Percentiles rank a stretch among this genome's conserved stretches.
Conservation (phyloP, 2,329 filamentous ascomycete species). For the Tolypocladium cylindrosporum region DNA sequence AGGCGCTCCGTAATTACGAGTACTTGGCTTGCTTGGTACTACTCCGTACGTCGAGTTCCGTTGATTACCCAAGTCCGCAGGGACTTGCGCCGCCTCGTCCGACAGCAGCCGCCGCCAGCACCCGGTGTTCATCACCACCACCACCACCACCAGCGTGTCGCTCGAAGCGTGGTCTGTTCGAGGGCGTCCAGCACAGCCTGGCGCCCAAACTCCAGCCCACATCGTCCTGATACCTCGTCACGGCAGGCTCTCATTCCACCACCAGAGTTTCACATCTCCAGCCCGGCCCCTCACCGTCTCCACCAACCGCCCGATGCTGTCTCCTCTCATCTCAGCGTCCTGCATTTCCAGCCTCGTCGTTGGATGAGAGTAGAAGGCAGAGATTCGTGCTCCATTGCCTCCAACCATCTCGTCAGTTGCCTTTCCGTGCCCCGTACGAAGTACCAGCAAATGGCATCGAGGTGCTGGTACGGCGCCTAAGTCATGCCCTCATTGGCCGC, state of each 20-base stretch:
- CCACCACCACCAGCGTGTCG: not conserved
- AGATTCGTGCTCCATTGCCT: not conserved
- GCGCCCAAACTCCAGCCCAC: not conserved
- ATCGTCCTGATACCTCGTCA: not conserved
- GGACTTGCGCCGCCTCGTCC: too few relatives aligned
- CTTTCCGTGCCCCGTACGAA: not conserved
- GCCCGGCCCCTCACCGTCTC: not conserved
- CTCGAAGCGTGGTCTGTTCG: not conserved
- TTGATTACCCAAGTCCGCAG: not conserved
- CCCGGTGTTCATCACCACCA: not conserved
- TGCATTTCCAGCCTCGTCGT: not conserved
- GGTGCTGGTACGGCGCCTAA: not conserved
- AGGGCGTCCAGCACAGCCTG: not conserved
- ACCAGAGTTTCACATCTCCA: not conserved
- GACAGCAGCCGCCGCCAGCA: not conserved
- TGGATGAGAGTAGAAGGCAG: not conserved
- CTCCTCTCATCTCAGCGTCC: not conserved
- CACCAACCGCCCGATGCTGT: not conserved
- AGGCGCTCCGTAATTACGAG: too few relatives aligned
- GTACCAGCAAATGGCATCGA: not conserved
- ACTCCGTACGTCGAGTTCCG: not conserved
- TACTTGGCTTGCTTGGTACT: too few relatives aligned
- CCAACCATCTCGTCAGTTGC: not conserved
- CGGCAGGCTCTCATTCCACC: not conserved
- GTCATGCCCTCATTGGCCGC: not conserved